Base-by-base conservation (phyloP, 148 eudicot genomes). In the Vaccinium myrtillus region DNA sequence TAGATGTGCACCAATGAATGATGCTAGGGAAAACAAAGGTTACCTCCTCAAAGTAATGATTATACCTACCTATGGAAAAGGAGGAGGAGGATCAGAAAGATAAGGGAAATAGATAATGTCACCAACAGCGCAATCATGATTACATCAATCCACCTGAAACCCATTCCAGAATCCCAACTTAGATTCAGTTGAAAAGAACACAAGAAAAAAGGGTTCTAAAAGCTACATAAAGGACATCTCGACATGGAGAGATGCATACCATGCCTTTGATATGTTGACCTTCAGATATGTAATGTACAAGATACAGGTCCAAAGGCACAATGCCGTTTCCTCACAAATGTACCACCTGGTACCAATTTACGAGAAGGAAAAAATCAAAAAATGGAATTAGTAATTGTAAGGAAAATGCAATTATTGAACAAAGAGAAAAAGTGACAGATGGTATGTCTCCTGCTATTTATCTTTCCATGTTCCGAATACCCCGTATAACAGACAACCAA, bases 291-390 rank as follows among this genome's bases (percentile, higher is more conserved):
- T 8, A 84, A 93, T 87, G 84, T 97, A 97, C 90, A 95, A 87
- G 82, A 94, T 85, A 79, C 86, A 86, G 70, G 99, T 97, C 98
- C 99, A 97, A 80, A 95, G 87, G 93, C 98, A 88, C 89, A 97
- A 86, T 53, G 93, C 90, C 76, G 99, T 92, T 88, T 97, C 99
- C 85, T 91, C 96, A 73, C 86, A 91, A 75, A 97, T 89, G 89
- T 95, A 97, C 98, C 98, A 95, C 99, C 99, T 97, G 90, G 81
- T 7, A 85, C 65, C 10, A 30, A 83, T 79, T 48, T 78, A 27
- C 61, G 6, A 83, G 2, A 70, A 49, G 19, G 2, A 82, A 83
- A 76, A 49, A 51, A 84, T 84, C 5, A 36, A 27, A 63, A 63
- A 43, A 43, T 43, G n/a, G 65, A 59, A 76, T 11, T 39, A 16